phyloP scores from a whole-genome alignment of 768 basidiomycete genomes.

The Tricholoma terreum region DNA sequence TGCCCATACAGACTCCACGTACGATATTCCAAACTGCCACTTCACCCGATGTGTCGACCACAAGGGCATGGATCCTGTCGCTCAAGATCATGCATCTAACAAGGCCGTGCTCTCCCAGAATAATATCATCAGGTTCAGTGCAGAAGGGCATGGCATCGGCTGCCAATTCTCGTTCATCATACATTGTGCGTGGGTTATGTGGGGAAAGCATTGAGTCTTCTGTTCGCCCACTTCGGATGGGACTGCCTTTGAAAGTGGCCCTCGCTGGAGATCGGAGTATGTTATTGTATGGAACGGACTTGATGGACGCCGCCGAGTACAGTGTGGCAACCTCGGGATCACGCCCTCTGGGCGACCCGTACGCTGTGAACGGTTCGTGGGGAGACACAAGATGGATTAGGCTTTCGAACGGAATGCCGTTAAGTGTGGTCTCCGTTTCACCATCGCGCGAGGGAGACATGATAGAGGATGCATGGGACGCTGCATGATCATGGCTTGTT shows the following conservation, averaged over 20 bases:
- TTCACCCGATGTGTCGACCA: constrained; percentile 84
- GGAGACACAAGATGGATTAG: constrained; percentile 68
- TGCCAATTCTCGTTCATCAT: constrained; percentile 76
- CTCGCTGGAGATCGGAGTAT: constrained; percentile 31
- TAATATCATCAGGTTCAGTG: constrained; percentile 61
- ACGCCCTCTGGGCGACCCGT: constrained; percentile 36
- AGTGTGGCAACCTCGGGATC: constrained; percentile 83
- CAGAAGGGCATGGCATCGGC: constrained; percentile 65
- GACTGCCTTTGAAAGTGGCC: constrained; percentile 30
- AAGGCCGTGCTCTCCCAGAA: constrained; percentile 76
- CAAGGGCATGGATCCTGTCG: constrained; percentile 86
- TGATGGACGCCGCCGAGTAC: constrained; percentile 81
- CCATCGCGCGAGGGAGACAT: constrained; percentile 31
- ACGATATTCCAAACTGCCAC: constrained; percentile 94
- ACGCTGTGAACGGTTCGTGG: constrained; percentile 55
- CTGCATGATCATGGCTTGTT: constrained; percentile 23
- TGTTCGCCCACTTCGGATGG: constrained; percentile 33
- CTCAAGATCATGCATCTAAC: constrained; percentile 81
- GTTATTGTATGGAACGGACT: constrained; percentile 55
- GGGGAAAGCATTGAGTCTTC: constrained; percentile 35
- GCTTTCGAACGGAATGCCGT: constrained; percentile 68
- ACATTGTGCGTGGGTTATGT: constrained; percentile 45
- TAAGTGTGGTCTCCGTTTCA: constrained; percentile 37
- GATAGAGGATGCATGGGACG: constrained; percentile 33
- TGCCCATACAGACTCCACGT: constrained; percentile 69